A percentile compares a stretch with the other conserved stretches of the same genome.
phyloP scores from a whole-genome alignment of 768 basidiomycete genomes.

The Panaeolus cyanescens region DNA sequence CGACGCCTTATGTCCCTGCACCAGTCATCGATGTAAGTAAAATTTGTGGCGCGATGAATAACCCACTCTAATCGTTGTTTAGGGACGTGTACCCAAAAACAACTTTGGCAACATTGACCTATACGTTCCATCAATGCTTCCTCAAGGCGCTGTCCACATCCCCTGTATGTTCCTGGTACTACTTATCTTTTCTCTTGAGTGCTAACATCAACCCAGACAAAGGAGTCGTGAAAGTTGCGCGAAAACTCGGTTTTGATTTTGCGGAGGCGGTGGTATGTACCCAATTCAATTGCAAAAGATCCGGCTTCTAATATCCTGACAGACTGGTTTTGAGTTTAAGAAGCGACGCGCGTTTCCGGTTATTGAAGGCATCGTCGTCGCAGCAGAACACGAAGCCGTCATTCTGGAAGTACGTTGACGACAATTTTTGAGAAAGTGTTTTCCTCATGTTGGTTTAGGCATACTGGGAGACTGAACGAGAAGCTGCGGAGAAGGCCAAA shows the following conservation, averaged over 20 bases:
- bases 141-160: conserved; percentile 81
- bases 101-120: conserved; percentile 97
- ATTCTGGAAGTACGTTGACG: conserved; percentile 68
- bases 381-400: conserved; percentile 72
- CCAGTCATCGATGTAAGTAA: conserved; percentile 81
- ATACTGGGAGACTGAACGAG: conserved; percentile 79
- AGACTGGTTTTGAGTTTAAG: conserved; percentile 97
- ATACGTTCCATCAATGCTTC: conserved; percentile 94
- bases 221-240: conserved; percentile 86
- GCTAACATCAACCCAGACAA: conserved; percentile 54
- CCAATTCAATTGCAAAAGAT: conserved; percentile 1
- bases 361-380: conserved; percentile 84
- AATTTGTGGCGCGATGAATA: conserved; percentile 2
- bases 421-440: conserved; percentile 2
- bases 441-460: conserved; percentile 51
- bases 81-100: conserved; percentile 96
- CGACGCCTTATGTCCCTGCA: conserved; percentile 74
- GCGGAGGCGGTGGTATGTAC: conserved; percentile 92
- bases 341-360: conserved; percentile 87
- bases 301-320: conserved; percentile 3
- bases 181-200: background rate
- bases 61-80: background rate
- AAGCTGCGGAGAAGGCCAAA: conserved; percentile 75
- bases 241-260: conserved; percentile 82
- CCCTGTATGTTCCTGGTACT: conserved; percentile 66